Base-by-base conservation (phyloP, 106 monocot species). In the Dendrobium nobile region DNA sequence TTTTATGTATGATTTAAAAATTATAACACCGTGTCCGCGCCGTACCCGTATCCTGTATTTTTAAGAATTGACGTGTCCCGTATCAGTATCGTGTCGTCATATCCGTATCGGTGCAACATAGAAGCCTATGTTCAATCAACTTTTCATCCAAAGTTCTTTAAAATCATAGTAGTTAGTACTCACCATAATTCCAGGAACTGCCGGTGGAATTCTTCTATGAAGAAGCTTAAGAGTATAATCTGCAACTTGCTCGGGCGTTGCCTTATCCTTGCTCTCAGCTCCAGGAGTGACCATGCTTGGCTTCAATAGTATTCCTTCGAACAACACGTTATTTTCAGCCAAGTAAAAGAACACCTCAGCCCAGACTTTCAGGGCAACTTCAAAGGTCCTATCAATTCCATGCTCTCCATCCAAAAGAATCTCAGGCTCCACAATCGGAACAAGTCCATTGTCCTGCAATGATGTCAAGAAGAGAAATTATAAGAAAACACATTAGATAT, bases 201-300 rank as follows among this genome's bases (percentile, higher is more conserved):
- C 80, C n/a, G 90, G 90, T 44, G 93, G 93, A 61, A 93, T 88
- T 85, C 93, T 88, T 83, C 88, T 81, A 51, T 90, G 83, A 47
- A 93, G 90, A 67, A 93, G 90, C 65, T 85, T 88, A 33, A 93
- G 81, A 37, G 93, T 93, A 85, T 88, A 90, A 0, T 86, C 86
- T 7, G 90, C 86, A 16, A 90, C 90, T 80, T 90, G 79, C 41
- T 88, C 85, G 3, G 93, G 93, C 5, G 93, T 80, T 24, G 90
- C 88, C 41, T 48, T 90, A 42, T 93, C 90, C 77, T 90, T 90
- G 93, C 87, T 85, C 64, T 90, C 90, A 6, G 93, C 90, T 6
- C 90, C 90, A 1, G 93, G 93, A 44, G 93, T 93, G 7, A 93
- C 93, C 93, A 93, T 93, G 93, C 90, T 90, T 6, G 93, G 93